Percentiles rank a stretch among this genome's conserved stretches.
These are phyloP conservation scores for Dendryphion nanum DNA, from an alignment of 2,329 filamentous ascomycete genomes.

Conservation along the genomic window DNA sequence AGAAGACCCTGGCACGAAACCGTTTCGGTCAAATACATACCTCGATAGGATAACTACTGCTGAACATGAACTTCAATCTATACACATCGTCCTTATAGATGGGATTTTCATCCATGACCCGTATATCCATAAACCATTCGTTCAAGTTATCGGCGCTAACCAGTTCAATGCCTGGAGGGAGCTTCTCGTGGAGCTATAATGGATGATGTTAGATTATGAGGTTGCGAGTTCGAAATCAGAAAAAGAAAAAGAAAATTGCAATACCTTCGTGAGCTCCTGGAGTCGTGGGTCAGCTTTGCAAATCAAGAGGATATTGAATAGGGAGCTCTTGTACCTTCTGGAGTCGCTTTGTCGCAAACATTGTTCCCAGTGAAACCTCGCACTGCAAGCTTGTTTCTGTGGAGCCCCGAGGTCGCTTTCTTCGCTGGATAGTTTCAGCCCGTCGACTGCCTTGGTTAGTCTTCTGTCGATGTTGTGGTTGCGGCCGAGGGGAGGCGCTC, in stretches of 20 bases:
- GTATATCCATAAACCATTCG: constrained; percentile 90
- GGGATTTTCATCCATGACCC: constrained; percentile 85
- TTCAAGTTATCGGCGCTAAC: constrained; percentile 79
- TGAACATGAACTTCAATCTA: constrained; percentile 84
- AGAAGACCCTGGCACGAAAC: neutral
- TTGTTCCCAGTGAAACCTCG: too few species aligned
- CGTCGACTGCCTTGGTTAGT: too few species aligned
- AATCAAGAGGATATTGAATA: too few species aligned
- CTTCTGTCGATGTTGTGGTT: too few species aligned
- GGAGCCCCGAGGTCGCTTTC: too few species aligned
- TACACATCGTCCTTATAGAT: constrained; percentile 79
- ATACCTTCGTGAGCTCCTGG: constrained; percentile 58
- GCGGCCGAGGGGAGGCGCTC: too few species aligned
- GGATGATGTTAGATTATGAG: neutral
- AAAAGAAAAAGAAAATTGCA: too few species aligned
- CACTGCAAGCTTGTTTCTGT: too few species aligned
- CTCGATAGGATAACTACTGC: constrained; percentile 81
- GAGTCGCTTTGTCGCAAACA: constrained; percentile 53
- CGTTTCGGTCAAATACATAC: constrained; percentile 12
- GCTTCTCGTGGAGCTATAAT: constrained; percentile 53
- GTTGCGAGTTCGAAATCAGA: neutral
- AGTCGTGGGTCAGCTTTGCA: constrained; percentile 18
- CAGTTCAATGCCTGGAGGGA: constrained; percentile 71
- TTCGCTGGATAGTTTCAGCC: too few species aligned
- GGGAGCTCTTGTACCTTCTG: constrained; percentile 51